Evolutionary conservation across 768 basidiomycete genomes (phyloP), one percentile per base, ranked within the genome.

Genomic region (Pleurotus sapidus): DNA sequence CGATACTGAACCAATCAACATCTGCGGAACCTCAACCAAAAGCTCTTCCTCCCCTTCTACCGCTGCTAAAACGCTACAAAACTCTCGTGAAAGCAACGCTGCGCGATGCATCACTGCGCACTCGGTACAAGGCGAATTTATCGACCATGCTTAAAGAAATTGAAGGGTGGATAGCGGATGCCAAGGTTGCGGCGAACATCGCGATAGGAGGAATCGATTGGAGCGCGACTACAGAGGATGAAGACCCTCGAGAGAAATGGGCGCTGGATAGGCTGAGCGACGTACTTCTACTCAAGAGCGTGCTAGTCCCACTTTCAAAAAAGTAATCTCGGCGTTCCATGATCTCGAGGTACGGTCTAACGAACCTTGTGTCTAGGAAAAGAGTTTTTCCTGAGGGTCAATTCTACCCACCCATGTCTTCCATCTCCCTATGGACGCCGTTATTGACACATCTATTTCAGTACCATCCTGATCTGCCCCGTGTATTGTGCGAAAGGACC

Each of bases 101-200:
- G 4, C 80, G 86, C 30, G 93, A 95, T 65, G 78, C 77, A 2
- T 89, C 89, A 1, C 68, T 89, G 25, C 75, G 74, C 23, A 67
- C 76, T 2, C 75, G 75, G 39, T 74, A 81, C 60, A 81, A 84
- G 46, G 68, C 74, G 4, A 79, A 84, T 14, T 74, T 88, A 12
- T 68, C 77, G 4, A 64, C 72, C 4, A 64, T 81, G 12, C 70
- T 86, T 46, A 81, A 83, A 58, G 86, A 87, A 43, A 67, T 91
- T 17, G 92, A 94, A 65, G 75, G 87, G 14, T 94, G 91, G 90
- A 79, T 93, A 27, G 76, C 86, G 3, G 91, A 95, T 71, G 83
- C 83, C 20, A 81, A 79, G 64, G 79, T 89, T 20, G 80, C 84
- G 18, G 82, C 84, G 24, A 80, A 82, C 54, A 69, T 81, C 9